These are phyloP conservation scores for Puccinia hordei DNA, from an alignment of 1,284 basidiomycete species.

Conservation along the genomic window DNA sequence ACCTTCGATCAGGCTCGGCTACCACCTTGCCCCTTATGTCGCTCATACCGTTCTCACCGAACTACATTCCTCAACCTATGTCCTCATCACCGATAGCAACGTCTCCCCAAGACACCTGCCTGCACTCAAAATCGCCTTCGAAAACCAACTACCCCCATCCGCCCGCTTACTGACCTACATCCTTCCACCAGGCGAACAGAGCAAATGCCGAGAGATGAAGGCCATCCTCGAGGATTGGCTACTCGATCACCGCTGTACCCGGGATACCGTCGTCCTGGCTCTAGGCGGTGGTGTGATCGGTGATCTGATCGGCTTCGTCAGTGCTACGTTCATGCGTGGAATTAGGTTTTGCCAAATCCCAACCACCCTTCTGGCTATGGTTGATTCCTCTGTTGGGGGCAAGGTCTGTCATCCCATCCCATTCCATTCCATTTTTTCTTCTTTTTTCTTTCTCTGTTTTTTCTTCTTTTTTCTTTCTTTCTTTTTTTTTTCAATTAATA, in stretches of 20 bases:
- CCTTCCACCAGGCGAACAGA: constrained; percentile 80
- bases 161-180: constrained; percentile 57
- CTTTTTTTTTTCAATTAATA: not conserved
- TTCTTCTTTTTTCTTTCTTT: not conserved
- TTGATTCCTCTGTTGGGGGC: constrained; percentile 94
- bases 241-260: constrained; percentile 80
- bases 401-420: constrained; percentile 63
- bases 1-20: constrained; percentile 87
- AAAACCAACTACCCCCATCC: constrained; percentile 59
- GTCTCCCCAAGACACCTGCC: constrained; percentile 77
- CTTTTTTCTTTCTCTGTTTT: not conserved
- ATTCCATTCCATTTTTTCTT: not conserved
- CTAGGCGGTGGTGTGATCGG: constrained; percentile 94
- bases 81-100: constrained; percentile 88
- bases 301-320: constrained; percentile 92
- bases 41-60: constrained; percentile 75
- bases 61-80: constrained; percentile 79
- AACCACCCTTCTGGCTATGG: constrained; percentile 95
- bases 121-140: constrained; percentile 71
- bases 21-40: constrained; percentile 78
- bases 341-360: constrained; percentile 94
- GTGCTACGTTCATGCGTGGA: constrained; percentile 94
- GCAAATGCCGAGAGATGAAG: constrained; percentile 88
- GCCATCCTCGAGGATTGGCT: constrained; percentile 93
- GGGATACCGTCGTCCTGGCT: constrained; percentile 90